phyloP scores from a whole-genome alignment of 2,329 filamentous ascomycete species.

The Hypoxylon sp. region DNA sequence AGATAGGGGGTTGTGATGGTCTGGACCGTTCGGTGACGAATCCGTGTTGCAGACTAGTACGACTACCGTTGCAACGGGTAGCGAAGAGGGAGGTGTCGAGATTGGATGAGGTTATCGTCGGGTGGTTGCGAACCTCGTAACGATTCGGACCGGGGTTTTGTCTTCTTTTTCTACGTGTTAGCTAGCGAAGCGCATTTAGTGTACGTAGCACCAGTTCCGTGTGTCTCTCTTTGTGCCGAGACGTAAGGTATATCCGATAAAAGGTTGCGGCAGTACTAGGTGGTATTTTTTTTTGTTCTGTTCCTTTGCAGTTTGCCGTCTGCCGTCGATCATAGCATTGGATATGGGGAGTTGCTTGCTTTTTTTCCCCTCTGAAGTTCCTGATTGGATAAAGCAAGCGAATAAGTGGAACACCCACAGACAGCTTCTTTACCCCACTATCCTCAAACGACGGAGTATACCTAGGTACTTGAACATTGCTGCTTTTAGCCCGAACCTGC shows the following conservation, averaged over 20 bases:
- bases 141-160: conserved; percentile 28
- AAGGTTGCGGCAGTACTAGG: conserved; percentile 13
- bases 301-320: conserved; percentile 28
- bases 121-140: conserved; percentile 30
- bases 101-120: conserved; percentile 44
- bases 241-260: conserved; percentile 17
- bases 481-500: conserved; percentile 19
- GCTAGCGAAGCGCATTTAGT: neutral
- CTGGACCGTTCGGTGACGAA: conserved; percentile 47
- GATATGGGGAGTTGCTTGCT: conserved; percentile 33
- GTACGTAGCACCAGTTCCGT: conserved; percentile 14
- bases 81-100: conserved; percentile 34
- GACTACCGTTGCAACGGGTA: conserved; percentile 41
- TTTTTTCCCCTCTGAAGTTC: conserved; percentile 9
- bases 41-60: conserved; percentile 39
- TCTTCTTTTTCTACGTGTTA: conserved; percentile 6
- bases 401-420: conserved; percentile 34
- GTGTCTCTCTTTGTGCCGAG: conserved; percentile 13
- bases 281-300: conserved; percentile 13
- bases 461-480: conserved; percentile 5
- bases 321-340: conserved; percentile 34
- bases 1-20: conserved; percentile 37
- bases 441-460: neutral
- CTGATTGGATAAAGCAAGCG: conserved; percentile 21
- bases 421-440: conserved; percentile 20